A percentile compares a stretch with the other conserved stretches of the same genome.
Evolutionary conservation across 345 rosid species (phyloP).

Genomic region (Corchorus capsularis): DNA sequence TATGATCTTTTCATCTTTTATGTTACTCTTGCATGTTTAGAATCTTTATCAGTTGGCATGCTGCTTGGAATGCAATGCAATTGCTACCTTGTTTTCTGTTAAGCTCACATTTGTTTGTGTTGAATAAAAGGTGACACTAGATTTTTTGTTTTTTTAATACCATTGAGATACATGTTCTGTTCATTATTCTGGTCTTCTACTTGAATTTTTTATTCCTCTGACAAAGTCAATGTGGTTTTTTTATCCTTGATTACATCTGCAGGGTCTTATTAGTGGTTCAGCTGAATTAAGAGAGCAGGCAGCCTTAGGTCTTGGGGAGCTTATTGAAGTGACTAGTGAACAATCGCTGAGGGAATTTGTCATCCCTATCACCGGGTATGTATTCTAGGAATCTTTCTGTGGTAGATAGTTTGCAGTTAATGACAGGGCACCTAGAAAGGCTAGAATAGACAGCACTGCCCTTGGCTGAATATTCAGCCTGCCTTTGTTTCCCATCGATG

Average conservation of each 20-base stretch:
- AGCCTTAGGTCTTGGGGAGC: slow-evolving; percentile 96
- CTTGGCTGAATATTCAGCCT: background rate
- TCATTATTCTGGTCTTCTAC: background rate
- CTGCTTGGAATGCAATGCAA: background rate
- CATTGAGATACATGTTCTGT: background rate
- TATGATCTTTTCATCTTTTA: background rate
- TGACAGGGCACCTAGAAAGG: background rate
- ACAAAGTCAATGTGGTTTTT: background rate
- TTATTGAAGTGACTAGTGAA: slow-evolving; percentile 96
- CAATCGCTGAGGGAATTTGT: slow-evolving; percentile 82
- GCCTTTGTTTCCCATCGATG: background rate
- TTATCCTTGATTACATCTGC: slow-evolving; percentile 21
- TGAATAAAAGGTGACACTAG: no score
- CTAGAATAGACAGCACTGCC: background rate
- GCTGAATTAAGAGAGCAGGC: slow-evolving; percentile 97
- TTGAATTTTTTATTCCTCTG: background rate
- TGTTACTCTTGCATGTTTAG: background rate
- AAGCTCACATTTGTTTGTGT: background rate
- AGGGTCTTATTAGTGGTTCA: slow-evolving; percentile 93
- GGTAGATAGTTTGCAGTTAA: background rate
- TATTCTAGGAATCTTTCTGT: slow-evolving; percentile 5
- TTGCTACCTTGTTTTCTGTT: background rate
- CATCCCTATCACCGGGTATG: slow-evolving; percentile 96
- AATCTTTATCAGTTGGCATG: background rate
- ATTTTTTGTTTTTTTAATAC: no score